A percentile compares a stretch with the other conserved stretches of the same genome.
These are phyloP conservation scores for Lasiosphaeria hispida DNA, from an alignment of 495 filamentous ascomycete species.

Conservation along the genomic window DNA sequence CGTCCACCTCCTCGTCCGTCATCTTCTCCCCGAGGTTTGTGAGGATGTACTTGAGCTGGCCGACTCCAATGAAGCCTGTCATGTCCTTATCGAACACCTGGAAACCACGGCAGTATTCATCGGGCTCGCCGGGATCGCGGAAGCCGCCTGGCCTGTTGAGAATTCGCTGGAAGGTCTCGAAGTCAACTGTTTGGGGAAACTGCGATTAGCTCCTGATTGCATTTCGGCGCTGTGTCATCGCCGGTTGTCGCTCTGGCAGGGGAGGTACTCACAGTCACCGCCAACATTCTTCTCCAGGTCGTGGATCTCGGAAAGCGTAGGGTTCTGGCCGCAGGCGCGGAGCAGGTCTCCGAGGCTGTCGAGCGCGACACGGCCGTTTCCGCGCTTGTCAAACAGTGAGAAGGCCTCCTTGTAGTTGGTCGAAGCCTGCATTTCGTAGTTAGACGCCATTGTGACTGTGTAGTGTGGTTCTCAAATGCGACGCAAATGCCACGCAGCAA, in stretches of 20 bases:
- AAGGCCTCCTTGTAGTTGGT: conserved; percentile 99
- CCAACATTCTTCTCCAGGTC: conserved; percentile 87
- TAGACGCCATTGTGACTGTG: conserved; percentile 44
- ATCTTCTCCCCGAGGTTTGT: conserved; percentile 98
- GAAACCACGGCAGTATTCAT: conserved; percentile 97
- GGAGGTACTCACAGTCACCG: conserved; percentile 73
- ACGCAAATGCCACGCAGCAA: neutral
- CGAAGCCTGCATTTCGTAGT: conserved; percentile 68
- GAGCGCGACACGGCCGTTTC: conserved; percentile 81
- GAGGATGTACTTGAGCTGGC: conserved; percentile 92
- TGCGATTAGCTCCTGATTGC: neutral
- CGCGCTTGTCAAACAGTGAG: conserved; percentile 98
- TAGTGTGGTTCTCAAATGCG: neutral
- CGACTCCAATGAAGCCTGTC: conserved; percentile 95
- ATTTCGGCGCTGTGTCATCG: neutral
- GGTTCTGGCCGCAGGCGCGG: conserved; percentile 96
- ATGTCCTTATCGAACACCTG: conserved; percentile 99
- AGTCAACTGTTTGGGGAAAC: conserved; percentile 68
- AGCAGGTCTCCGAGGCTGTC: conserved; percentile 89
- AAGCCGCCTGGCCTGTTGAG: conserved; percentile 97
- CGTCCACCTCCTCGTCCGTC: conserved; percentile 96
- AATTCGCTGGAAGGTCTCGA: conserved; percentile 91
- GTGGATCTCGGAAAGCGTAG: conserved; percentile 84
- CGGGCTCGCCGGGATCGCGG: conserved; percentile 94
- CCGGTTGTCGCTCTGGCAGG: neutral